These are phyloP conservation scores for Diaporthe ampelina DNA, from an alignment of 2,329 filamentous ascomycete genomes.

Conservation along the genomic window DNA sequence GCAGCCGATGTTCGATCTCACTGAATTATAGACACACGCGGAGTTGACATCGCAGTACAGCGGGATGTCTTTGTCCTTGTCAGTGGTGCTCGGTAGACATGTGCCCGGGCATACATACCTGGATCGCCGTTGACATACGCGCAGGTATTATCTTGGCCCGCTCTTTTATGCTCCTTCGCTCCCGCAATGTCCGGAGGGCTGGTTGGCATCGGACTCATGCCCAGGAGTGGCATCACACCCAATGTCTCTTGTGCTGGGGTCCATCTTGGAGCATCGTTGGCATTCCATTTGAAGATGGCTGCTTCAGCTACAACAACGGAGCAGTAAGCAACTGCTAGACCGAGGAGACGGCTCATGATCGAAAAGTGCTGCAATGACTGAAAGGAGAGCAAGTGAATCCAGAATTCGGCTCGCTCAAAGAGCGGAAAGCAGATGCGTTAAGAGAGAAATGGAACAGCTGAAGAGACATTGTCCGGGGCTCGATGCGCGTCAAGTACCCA, in stretches of 20 bases:
- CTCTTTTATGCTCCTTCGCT: slow-evolving; percentile 43
- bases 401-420: neutral
- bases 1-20: slow-evolving; percentile 49
- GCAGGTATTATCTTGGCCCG: slow-evolving; percentile 49
- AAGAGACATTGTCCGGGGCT: neutral
- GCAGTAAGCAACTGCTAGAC: slow-evolving; percentile 35
- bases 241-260: slow-evolving; percentile 35
- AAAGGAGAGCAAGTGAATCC: neutral
- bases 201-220: slow-evolving; percentile 35
- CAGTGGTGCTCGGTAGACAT: neutral
- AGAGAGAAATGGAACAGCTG: neutral
- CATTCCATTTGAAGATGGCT: slow-evolving; percentile 39
- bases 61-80: slow-evolving; percentile 40
- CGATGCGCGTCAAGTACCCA: neutral
- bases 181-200: slow-evolving; percentile 29
- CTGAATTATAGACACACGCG: slow-evolving; percentile 50
- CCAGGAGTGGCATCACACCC: slow-evolving; percentile 33
- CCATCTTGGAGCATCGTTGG: slow-evolving; percentile 11
- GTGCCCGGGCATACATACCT: slow-evolving; percentile 41
- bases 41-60: slow-evolving; percentile 48
- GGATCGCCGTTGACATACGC: slow-evolving; percentile 49
- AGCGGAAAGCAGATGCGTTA: neutral
- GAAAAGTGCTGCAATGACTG: neutral
- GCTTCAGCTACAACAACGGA: neutral
- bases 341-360: slow-evolving; percentile 27